These are phyloP conservation scores for Porogramme epimiltina DNA, from an alignment of 1,284 basidiomycete genomes.

Conservation along the genomic window DNA sequence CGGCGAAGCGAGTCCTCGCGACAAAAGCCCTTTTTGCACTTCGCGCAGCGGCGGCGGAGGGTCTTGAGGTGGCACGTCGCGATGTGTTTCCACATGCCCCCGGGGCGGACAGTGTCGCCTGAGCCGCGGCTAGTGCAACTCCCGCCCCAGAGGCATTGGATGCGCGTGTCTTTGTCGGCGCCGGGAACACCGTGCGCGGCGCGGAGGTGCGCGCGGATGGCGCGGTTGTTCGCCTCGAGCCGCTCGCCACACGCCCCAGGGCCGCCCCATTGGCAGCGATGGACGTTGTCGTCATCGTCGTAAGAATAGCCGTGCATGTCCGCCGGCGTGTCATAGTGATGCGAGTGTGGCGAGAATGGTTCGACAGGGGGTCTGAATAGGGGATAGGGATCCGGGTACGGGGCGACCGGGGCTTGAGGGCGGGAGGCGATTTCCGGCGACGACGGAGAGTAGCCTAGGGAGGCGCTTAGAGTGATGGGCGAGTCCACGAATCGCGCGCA, in stretches of 20 bases:
- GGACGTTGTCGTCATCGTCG: neutral
- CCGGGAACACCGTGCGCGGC: constrained; percentile 1
- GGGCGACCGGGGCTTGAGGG: too few relatives aligned
- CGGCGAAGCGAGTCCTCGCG: constrained; percentile 16
- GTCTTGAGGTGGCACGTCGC: constrained; percentile 18
- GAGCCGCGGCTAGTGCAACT: neutral
- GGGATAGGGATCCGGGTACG: too few relatives aligned
- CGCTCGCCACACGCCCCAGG: neutral
- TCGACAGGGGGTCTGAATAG: too few relatives aligned
- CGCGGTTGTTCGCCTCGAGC: neutral
- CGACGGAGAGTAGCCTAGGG: too few relatives aligned
- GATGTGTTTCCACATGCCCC: constrained; percentile 20
- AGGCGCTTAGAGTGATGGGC: too few relatives aligned
- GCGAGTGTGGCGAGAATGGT: too few relatives aligned
- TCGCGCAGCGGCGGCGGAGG: constrained; percentile 7
- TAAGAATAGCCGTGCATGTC: neutral
- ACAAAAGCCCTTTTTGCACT: constrained; percentile 12
- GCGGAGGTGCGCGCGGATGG: constrained; percentile 8
- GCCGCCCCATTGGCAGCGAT: neutral
- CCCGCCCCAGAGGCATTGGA: constrained; percentile 7
- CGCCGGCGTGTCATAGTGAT: too few relatives aligned
- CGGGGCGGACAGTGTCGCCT: constrained; percentile 1
- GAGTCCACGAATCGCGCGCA: too few relatives aligned
- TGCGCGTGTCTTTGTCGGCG: neutral
- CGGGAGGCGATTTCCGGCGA: too few relatives aligned